phyloP scores from a whole-genome alignment of 345 rosid genomes.

The Ceriops tagal region DNA sequence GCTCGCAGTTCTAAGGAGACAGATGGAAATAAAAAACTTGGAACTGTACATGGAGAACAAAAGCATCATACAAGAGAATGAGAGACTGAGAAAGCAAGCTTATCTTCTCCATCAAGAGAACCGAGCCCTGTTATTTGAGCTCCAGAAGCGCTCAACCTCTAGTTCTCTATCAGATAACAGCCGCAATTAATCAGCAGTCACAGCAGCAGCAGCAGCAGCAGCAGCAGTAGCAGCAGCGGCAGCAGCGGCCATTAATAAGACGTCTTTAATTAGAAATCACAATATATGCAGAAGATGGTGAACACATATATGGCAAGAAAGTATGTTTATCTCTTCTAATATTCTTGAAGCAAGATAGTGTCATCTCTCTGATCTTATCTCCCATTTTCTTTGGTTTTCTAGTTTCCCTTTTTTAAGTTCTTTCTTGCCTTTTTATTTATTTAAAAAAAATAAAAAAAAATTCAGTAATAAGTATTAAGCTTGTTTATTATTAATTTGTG shows the following conservation, averaged over 20 bases:
- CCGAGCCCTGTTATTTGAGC: conserved; percentile 44
- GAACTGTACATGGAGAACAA: conserved; percentile 64
- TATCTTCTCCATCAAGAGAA: conserved; percentile 71
- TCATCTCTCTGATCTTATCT: too few relatives aligned
- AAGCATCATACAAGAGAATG: conserved; percentile 60
- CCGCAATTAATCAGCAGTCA: not conserved
- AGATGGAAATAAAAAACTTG: conserved; percentile 54
- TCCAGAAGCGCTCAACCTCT: conserved; percentile 32
- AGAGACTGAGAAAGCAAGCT: conserved; percentile 62
- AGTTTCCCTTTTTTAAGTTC: too few relatives aligned
- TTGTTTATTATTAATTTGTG: not conserved
- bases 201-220: not conserved
- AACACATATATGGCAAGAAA: too few relatives aligned
- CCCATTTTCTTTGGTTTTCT: too few relatives aligned
- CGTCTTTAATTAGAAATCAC: too few relatives aligned
- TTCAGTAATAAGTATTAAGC: not conserved
- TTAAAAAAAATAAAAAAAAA: not conserved
- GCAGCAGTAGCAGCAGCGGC: not conserved
- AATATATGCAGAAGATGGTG: too few relatives aligned
- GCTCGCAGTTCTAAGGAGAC: conserved; percentile 14
- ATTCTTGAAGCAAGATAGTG: not conserved
- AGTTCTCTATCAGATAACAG: not conserved
- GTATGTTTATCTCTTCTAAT: not conserved
- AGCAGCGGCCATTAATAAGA: too few relatives aligned
- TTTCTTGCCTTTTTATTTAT: too few relatives aligned